Evolutionary conservation across 805 yeast genomes (phyloP).

Genomic region (Yueomyces sinensis): DNA sequence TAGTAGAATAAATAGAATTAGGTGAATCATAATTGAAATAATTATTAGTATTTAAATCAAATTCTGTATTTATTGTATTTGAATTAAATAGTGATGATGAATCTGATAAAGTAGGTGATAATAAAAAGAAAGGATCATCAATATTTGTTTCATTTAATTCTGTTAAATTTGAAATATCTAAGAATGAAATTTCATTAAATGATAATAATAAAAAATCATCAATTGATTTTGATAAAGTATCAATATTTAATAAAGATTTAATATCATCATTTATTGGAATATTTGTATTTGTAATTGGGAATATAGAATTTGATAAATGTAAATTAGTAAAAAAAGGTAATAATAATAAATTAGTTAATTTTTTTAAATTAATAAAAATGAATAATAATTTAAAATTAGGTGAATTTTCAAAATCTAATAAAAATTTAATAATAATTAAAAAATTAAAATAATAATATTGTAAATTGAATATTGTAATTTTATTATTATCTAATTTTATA

Average conservation of each 20-base stretch:
- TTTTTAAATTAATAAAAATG: slow-evolving; percentile 20
- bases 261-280: neutral
- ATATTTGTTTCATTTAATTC: slow-evolving; percentile 12
- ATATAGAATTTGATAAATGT: slow-evolving; percentile 9
- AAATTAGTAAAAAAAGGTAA: slow-evolving; percentile 10
- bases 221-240: slow-evolving; percentile 17
- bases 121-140: slow-evolving; percentile 6
- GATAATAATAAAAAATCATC: slow-evolving; percentile 20
- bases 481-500: slow-evolving; percentile 9
- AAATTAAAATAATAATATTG: slow-evolving; percentile 22
- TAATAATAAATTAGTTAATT: slow-evolving; percentile 15
- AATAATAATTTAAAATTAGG: slow-evolving; percentile 23
- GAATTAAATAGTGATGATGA: slow-evolving; percentile 10
- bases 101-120: slow-evolving; percentile 17
- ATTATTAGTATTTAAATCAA: too few species aligned
- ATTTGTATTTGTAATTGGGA: neutral
- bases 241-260: slow-evolving; percentile 8
- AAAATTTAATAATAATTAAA: slow-evolving; percentile 17
- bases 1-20: too few species aligned
- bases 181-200: slow-evolving; percentile 21
- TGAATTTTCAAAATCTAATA: slow-evolving; percentile 21
- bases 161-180: slow-evolving; percentile 9
- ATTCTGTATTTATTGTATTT: too few species aligned
- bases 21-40: too few species aligned
- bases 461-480: slow-evolving; percentile 17